Conservation (phyloP, 1,284 basidiomycete species). For the Agaricales sp. region DNA sequence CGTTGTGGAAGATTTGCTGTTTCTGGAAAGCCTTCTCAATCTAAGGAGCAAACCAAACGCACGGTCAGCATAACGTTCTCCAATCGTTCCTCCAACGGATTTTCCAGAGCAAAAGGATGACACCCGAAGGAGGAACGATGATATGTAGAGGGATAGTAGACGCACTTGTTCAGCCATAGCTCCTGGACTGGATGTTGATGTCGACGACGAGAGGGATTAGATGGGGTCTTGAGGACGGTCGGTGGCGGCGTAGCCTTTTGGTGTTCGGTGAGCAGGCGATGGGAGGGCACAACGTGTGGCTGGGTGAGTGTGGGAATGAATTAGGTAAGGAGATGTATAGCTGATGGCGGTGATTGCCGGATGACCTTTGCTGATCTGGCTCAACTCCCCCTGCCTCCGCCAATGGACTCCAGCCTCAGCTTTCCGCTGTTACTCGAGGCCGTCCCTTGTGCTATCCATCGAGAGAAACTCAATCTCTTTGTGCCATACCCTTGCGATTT, state of each 20-base stretch:
- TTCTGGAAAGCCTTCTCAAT: conserved; percentile 95
- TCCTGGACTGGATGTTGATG: conserved; percentile 7
- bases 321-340: neutral
- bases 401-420: no score
- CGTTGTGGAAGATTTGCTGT: conserved; percentile 97
- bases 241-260: conserved; percentile 1
- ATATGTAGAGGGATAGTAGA: no score
- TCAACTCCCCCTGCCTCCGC: neutral
- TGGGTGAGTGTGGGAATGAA: neutral
- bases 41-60: conserved; percentile 28
- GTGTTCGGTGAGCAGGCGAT: neutral
- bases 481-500: no score
- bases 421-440: no score
- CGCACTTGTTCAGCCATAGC: conserved; percentile 22
- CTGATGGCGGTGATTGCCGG: neutral
- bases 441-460: no score
- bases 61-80: neutral
- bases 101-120: neutral
- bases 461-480: no score
- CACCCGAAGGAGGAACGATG: no score
- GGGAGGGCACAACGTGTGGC: conserved; percentile 4
- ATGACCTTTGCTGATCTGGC: neutral
- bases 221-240: conserved; percentile 10
- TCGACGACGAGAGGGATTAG: no score
- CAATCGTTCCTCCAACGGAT: neutral